These are phyloP conservation scores for Hericium coralloides DNA, from an alignment of 768 basidiomycete genomes.

Conservation along the genomic window DNA sequence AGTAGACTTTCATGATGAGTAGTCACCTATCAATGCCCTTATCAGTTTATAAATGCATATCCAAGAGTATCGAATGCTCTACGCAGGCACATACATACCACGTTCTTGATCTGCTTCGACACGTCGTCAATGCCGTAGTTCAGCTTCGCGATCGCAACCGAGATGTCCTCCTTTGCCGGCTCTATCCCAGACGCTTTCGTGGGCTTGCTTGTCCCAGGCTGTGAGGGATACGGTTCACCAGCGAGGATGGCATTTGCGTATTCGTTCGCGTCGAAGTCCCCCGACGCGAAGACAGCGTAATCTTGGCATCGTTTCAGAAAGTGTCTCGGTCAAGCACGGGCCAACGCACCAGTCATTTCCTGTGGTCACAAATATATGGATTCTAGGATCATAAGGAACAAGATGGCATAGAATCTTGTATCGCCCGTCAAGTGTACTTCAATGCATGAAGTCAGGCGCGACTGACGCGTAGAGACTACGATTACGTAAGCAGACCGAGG, in stretches of 20 bases:
- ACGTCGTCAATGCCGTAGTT: slow-evolving; percentile 87
- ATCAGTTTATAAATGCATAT: background rate
- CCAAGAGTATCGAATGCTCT: background rate
- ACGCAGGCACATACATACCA: slow-evolving; percentile 40
- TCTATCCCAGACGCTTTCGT: slow-evolving; percentile 35
- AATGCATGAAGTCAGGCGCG: background rate
- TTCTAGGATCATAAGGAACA: background rate
- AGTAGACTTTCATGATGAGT: slow-evolving; percentile 75
- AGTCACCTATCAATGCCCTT: slow-evolving; percentile 47
- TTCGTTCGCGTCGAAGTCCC: slow-evolving; percentile 78
- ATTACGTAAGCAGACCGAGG: too few species aligned
- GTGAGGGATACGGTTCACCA: slow-evolving; percentile 62
- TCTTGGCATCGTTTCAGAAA: slow-evolving; percentile 31
- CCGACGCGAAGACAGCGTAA: slow-evolving; percentile 63
- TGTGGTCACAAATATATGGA: too few species aligned
- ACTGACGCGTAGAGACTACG: background rate
- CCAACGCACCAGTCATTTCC: background rate
- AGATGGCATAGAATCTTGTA: background rate
- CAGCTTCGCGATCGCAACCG: slow-evolving; percentile 81
- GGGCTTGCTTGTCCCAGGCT: slow-evolving; percentile 21
- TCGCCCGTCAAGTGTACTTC: background rate
- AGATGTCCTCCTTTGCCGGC: slow-evolving; percentile 77
- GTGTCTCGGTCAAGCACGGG: background rate
- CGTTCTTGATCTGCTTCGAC: slow-evolving; percentile 76
- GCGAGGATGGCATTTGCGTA: slow-evolving; percentile 90